Conservation (phyloP, 192 early-diverging fungal genomes). For the Physocladia obscura region DNA sequence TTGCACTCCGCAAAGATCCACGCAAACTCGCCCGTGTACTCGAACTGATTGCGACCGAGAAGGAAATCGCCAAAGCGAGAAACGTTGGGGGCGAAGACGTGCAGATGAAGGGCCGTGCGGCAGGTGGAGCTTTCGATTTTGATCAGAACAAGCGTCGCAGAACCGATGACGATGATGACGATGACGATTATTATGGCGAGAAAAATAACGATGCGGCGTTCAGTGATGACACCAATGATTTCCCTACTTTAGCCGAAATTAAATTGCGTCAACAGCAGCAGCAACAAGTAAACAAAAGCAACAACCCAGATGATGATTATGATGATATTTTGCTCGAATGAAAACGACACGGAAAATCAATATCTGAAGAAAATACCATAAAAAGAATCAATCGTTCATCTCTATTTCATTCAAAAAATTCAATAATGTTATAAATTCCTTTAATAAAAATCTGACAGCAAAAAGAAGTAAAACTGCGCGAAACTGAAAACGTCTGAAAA, state of each 20-base stretch:
- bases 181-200: not conserved
- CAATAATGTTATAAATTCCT: too few relatives aligned
- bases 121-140: too few relatives aligned
- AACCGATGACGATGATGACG: not conserved
- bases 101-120: not conserved
- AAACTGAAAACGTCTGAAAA: not conserved
- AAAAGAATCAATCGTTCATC: too few relatives aligned
- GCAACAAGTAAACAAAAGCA: not conserved
- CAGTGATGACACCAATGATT: too few relatives aligned
- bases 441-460: too few relatives aligned
- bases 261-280: not conserved
- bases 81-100: constrained; percentile 38
- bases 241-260: not conserved
- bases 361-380: too few relatives aligned
- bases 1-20: constrained; percentile 71
- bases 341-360: too few relatives aligned
- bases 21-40: constrained; percentile 84
- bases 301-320: not conserved
- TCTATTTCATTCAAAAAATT: too few relatives aligned
- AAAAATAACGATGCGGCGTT: not conserved
- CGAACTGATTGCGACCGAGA: constrained; percentile 74
- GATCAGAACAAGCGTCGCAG: not conserved
- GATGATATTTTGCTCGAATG: constrained; percentile 4
- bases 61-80: constrained; percentile 72
- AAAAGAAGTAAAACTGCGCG: not conserved